Base-by-base conservation (phyloP, 2,329 filamentous ascomycete species). In the Elsinoe arachidis region DNA sequence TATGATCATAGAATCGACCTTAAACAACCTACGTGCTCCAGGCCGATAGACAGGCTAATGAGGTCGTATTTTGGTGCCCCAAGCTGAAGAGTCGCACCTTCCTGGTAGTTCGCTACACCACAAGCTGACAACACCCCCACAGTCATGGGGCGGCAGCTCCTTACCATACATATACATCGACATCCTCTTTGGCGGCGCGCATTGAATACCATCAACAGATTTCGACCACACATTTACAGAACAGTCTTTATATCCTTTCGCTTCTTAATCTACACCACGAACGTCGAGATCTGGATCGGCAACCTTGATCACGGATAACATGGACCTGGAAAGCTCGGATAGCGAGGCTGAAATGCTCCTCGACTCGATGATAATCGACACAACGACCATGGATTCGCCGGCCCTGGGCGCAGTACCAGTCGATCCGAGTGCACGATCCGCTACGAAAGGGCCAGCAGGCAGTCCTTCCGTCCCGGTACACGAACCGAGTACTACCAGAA, bases 241-340 rank as follows among this genome's bases (percentile, higher is more conserved):
- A 33, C 41, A 56, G 54, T 34, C 39, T 47, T 56, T 56, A 30
- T 47, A 56, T 56, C 39, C 41, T 47, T 56, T 56, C 54, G 47
- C 54, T 56, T 47, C 26, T 19, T 9, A 14, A 46, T 41, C 14
- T 21, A 21, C 43, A 4, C 21, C 19, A 44, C 10, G 11, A 15
- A 12, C 9, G 46, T 34, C 9, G 12, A 9, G 5, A 21, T 39
- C 26, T 39, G 15, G 9, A 2, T 4, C 3, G 9, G 7, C 30
- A 26, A 3, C 33, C 21, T 19, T 15, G 11, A 39, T 15, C 33
- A 53, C 39, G 49, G 35, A 53, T 15, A 23, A 53, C 19, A 14
- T 17, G 6, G 49, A 38, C 33, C 10, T 53, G 15, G 15, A 34
- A 19, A 38, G 19, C 17, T 53, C 49, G 17, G 14, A 34, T n/a